A percentile compares a stretch with the other conserved stretches of the same genome.
These are phyloP conservation scores for Colletotrichum nymphaeae DNA, from an alignment of 2,329 filamentous ascomycete species.

Conservation along the genomic window DNA sequence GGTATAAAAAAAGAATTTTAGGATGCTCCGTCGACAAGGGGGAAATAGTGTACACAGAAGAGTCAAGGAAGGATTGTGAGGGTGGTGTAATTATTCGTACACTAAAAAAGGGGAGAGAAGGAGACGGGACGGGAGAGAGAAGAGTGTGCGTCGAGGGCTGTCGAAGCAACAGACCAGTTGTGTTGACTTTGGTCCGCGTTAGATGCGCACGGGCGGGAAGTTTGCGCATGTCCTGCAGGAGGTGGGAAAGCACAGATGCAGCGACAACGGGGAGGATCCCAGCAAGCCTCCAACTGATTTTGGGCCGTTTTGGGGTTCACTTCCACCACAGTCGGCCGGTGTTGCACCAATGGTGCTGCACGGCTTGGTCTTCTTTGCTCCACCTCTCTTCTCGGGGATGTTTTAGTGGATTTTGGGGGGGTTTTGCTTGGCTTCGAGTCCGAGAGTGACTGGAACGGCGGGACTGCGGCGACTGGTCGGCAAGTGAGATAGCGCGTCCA, in stretches of 20 bases:
- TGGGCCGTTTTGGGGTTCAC: background rate
- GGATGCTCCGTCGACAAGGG: background rate
- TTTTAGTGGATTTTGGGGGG: background rate
- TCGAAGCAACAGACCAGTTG: constrained; percentile 29
- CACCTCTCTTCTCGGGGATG: background rate
- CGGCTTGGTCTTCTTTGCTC: background rate
- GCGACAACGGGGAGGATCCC: constrained; percentile 18
- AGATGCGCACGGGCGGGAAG: constrained; percentile 31
- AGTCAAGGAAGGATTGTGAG: constrained; percentile 9
- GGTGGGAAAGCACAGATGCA: constrained; percentile 28
- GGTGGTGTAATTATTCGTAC: background rate
- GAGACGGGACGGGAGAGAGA: background rate
- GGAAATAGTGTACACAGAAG: background rate
- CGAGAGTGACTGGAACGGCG: constrained; percentile 7
- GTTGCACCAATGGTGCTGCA: constrained; percentile 7
- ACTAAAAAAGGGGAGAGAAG: constrained; percentile 27
- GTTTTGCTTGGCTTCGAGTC: constrained; percentile 13
- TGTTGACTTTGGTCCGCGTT: constrained; percentile 26
- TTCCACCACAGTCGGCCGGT: background rate
- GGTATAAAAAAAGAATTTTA: constrained; percentile 26
- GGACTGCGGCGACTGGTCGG: constrained; percentile 10
- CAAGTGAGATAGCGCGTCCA: constrained; percentile 10
- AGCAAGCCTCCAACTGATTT: background rate
- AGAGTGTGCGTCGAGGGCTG: constrained; percentile 25
- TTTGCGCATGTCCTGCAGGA: constrained; percentile 34